Conservation (phyloP, 371 early-diverging fungal species). For the Actinomortierella wolfii region DNA sequence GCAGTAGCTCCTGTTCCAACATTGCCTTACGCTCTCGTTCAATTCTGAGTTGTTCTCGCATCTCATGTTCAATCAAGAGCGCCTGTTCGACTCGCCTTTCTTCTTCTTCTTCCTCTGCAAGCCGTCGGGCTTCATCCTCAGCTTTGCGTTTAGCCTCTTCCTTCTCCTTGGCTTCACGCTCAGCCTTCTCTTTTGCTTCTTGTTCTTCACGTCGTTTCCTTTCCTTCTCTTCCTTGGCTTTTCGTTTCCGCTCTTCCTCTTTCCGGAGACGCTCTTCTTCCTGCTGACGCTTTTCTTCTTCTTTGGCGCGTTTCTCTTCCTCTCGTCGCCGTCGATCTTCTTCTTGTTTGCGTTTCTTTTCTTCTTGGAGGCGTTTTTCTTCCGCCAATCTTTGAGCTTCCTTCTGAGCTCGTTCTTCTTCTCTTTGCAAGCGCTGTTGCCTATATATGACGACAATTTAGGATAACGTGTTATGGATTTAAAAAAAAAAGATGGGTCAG, state of each 20-base stretch:
- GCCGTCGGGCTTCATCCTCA: conserved; percentile 45
- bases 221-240: conserved; percentile 62
- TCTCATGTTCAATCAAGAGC: no score
- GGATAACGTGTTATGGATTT: no score
- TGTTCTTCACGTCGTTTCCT: conserved; percentile 64
- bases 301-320: conserved; percentile 53
- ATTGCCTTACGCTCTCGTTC: conserved; percentile 45
- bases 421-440: conserved; percentile 54
- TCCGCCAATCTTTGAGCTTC: conserved; percentile 51
- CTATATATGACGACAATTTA: no score
- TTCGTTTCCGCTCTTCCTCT: conserved; percentile 60
- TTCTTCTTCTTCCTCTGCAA: conserved; percentile 48
- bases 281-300: conserved; percentile 55
- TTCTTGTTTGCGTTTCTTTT: conserved; percentile 43
- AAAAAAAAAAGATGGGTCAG: no score
- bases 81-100: conserved; percentile 17
- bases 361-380: conserved; percentile 32
- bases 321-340: conserved; percentile 61
- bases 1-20: conserved; percentile 42
- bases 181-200: conserved; percentile 56
- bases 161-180: conserved; percentile 54
- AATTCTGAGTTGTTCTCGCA: conserved; percentile 17
- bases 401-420: conserved; percentile 68
- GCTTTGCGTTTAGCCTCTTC: conserved; percentile 47
- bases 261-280: conserved; percentile 58